A percentile compares a stretch with the other conserved stretches of the same genome.
Conservation (phyloP, 352 stramenopile genomes). For the Pythium utonaiense region DNA sequence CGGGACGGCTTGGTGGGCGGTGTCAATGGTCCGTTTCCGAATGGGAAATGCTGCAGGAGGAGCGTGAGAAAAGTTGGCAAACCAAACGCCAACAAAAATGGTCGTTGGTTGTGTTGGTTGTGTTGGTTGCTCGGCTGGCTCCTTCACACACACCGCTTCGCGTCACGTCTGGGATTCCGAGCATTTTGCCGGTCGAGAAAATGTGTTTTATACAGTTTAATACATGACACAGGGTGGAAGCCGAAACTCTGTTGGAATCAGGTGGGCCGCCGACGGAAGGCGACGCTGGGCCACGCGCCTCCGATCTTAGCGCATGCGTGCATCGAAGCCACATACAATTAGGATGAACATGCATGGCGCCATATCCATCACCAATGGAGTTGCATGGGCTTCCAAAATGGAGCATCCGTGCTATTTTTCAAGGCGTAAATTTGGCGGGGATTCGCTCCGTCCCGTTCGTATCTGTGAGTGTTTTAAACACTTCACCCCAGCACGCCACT, state of each 20-base stretch:
- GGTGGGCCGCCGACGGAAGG: neutral
- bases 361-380: neutral
- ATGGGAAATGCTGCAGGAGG: conserved; percentile 9
- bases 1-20: neutral
- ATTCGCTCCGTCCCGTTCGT: neutral
- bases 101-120: neutral
- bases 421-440: neutral
- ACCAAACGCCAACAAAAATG: conserved; percentile 9
- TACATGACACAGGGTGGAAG: too few species aligned
- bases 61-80: conserved; percentile 2
- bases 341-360: neutral
- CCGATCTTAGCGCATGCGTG: neutral
- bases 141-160: conserved; percentile 11
- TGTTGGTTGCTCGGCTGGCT: neutral
- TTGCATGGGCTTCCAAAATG: neutral
- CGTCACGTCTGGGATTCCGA: conserved; percentile 17
- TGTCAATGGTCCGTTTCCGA: conserved; percentile 16
- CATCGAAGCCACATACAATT: neutral
- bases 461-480: conserved; percentile 17
- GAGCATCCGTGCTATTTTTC: neutral
- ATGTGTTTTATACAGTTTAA: conserved; percentile 15
- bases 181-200: conserved; percentile 19
- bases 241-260: conserved; percentile 10
- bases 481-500: neutral
- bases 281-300: neutral